Base-by-base conservation (phyloP, 2,329 filamentous ascomycete genomes). In the Dryadomyces quercivorus region DNA sequence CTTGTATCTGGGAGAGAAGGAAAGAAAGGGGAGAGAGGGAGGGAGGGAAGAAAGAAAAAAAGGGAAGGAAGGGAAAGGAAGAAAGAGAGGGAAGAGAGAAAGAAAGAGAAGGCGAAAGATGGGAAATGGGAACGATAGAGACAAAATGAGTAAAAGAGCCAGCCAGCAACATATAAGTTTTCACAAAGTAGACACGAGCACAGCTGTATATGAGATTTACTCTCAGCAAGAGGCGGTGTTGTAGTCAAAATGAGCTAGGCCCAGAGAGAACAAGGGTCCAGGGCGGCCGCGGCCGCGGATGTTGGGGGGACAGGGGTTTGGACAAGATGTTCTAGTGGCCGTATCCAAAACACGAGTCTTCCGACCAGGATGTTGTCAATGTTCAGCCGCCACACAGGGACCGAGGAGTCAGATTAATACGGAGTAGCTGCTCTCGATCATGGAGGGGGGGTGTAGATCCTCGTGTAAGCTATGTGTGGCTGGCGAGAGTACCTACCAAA, bases 341-440 rank as follows among this genome's bases (percentile, higher is more conserved):
- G 58, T 62, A 60, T 59, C 56, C 49, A 58, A 63, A 59, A 63
- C 61, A 61, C 55, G 57, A 55, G 57, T 57, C 48, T 55, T 55
- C 55, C 56, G 61, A 59, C 61, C 59, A 59, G 59, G 56, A 61
- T 58, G 58, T 60, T 57, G 58, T 58, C 57, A 56, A 50, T 61
- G 51, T 60, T 62, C 62, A 63, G 62, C 62, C 59, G 61, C 60
- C 56, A 60, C 55, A 50, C 56, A 54, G 54, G 56, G 55, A 46
- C 50, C 51, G 40, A 55, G 55, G 38, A 42, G 22, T 21, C 42
- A n/a, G 42, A 42, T 44, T 34, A 48, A 15, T 40, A 36, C 5
- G 48, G 40, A 2, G 49, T 31, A n/a, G n/a, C n/a, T n/a, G n/a
- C n/a, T n/a, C n/a, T n/a, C n/a, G n/a, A n/a, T n/a, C n/a, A 46